phyloP scores from a whole-genome alignment of 2,329 filamentous ascomycete species.

The Polychaeton citri region DNA sequence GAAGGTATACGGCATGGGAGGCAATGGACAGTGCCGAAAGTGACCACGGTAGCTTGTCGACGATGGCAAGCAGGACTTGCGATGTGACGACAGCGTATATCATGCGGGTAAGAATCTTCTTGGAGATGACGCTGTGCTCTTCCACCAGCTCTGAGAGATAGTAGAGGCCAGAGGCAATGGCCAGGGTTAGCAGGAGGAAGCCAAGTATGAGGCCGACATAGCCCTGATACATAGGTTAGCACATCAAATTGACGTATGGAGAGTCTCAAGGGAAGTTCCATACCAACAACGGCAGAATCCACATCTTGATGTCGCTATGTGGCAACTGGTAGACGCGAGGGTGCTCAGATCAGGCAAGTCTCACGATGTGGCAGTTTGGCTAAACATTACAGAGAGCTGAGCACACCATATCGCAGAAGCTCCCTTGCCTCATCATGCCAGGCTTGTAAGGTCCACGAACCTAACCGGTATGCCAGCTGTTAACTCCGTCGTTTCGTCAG shows the following conservation, averaged over 20 bases:
- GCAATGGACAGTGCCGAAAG: constrained; percentile 62
- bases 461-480: constrained; percentile 2
- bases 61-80: constrained; percentile 59
- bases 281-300: constrained; percentile 74
- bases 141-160: constrained; percentile 97
- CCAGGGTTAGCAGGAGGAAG: constrained; percentile 87
- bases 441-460: no score
- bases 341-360: no score
- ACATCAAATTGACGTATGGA: no score
- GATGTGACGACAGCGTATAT: constrained; percentile 71
- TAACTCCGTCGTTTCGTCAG: not conserved
- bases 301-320: constrained; percentile 53
- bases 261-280: not conserved
- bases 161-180: constrained; percentile 95
- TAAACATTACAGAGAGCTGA: no score
- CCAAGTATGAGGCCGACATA: constrained; percentile 77
- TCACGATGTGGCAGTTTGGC: no score
- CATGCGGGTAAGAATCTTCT: constrained; percentile 68
- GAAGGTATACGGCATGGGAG: constrained; percentile 74
- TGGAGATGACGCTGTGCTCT: constrained; percentile 88
- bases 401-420: no score
- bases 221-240: constrained; percentile 32
- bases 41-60: constrained; percentile 75
- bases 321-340: no score
- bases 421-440: no score